Evolutionary conservation across 352 stramenopile species (phyloP).

Genomic region (Aphanomyces euteiches): DNA sequence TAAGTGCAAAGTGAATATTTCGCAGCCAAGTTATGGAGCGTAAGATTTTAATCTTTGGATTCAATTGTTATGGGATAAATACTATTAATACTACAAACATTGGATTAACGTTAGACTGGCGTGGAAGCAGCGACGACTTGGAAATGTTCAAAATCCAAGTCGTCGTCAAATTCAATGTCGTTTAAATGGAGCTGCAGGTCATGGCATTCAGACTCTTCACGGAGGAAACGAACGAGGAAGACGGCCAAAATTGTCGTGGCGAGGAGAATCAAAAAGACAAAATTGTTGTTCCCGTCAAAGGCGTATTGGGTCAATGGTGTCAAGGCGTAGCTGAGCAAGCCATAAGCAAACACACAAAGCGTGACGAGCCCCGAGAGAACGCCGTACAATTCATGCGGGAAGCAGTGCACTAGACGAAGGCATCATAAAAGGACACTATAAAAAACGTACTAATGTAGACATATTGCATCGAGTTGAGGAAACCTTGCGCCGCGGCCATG

Average conservation of each 20-base stretch:
- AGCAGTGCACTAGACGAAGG: conserved; percentile 25
- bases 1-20: too few relatives aligned
- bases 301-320: conserved; percentile 15
- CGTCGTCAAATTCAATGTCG: not conserved
- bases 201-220: conserved; percentile 4
- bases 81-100: too few relatives aligned
- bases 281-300: conserved; percentile 30
- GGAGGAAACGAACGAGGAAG: conserved; percentile 1
- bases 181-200: conserved; percentile 3
- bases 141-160: too few relatives aligned
- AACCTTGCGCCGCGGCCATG: not conserved
- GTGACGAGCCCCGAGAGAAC: conserved; percentile 17
- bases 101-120: too few relatives aligned
- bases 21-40: too few relatives aligned
- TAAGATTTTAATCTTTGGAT: too few relatives aligned
- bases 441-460: conserved; percentile 30
- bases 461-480: conserved; percentile 21
- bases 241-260: not conserved
- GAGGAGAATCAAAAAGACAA: conserved; percentile 19
- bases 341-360: conserved; percentile 14
- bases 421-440: too few relatives aligned
- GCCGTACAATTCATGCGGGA: conserved; percentile 26
- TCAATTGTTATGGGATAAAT: too few relatives aligned
- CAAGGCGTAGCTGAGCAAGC: conserved; percentile 18
- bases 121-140: too few relatives aligned